Evolutionary conservation across 2,329 filamentous ascomycete species (phyloP), one percentile per base, ranked within the genome.

Genomic region (Apiospora malaysiana): DNA sequence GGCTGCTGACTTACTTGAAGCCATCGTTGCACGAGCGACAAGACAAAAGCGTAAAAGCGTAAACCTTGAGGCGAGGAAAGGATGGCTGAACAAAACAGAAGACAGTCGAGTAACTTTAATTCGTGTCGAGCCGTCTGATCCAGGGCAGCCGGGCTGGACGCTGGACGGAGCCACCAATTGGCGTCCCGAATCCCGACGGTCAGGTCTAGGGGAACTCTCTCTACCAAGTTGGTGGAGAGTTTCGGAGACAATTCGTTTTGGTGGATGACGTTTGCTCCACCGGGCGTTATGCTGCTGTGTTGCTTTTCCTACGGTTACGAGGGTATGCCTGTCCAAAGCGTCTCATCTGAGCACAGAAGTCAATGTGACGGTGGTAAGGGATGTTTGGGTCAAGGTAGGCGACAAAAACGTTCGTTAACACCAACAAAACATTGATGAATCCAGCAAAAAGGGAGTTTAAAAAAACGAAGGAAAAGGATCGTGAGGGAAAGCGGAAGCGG

Each of bases 1-100:
- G 40, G 68, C 27, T 25, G 68, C 45, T 49, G 71, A 74, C 73
- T 71, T 74, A 74, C 73, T 73, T 67, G 70, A 74, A 71, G 70
- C 45, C 73, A 74, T 74, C 43, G 66, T 71, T 71, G 70, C 66
- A 70, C 27, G n/a, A 47, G 56, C 56, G 56, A 63, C 56, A 63
- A 40, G 56, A 63, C 56, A 63, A 63, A 63, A 32, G 18, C 14
- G 2, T 6, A 42, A 51, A 46, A 49, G 69, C 49, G 45, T 59
- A 51, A 67, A 68, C 67, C 67, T 68, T 68, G 46, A 25, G 25
- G n/a, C 40, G 14, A 9, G 37, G 40, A n/a, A 67, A 46, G 40
- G n/a, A 45, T 67, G 65, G 40, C 40, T 67, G 40, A 67, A 67
- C 65, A 43, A 43, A 45, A 43, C 65, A 67, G 65, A 45, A 67